Evolutionary conservation across 1,284 basidiomycete species (phyloP).

Genomic region (Fomitiporia mediterranea): DNA sequence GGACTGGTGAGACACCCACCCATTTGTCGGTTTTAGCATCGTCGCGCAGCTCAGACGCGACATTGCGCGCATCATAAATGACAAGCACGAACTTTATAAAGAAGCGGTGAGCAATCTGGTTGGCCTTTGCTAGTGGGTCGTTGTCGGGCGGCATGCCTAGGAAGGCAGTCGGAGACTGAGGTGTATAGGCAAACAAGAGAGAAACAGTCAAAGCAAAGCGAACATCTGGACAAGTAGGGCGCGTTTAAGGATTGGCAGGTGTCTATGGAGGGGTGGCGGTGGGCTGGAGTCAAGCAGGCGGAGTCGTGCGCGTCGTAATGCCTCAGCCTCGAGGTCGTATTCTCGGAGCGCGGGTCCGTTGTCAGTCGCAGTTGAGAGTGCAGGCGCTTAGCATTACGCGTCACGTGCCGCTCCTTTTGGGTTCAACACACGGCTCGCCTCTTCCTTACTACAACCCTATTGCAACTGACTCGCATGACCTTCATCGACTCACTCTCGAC

Average conservation of each 20-base stretch:
- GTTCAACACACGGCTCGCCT: too few relatives aligned
- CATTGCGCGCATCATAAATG: conserved; percentile 63
- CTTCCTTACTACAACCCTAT: too few relatives aligned
- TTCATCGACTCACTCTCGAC: too few relatives aligned
- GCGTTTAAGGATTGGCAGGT: not conserved
- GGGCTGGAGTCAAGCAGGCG: not conserved
- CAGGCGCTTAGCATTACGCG: too few relatives aligned
- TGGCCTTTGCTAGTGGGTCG: conserved; percentile 44
- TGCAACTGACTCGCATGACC: too few relatives aligned
- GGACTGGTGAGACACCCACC: conserved; percentile 41
- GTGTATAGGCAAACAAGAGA: conserved; percentile 3
- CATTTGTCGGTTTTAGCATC: conserved; percentile 66
- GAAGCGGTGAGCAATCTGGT: conserved; percentile 77
- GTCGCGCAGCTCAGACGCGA: conserved; percentile 34
- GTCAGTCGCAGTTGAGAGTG: too few relatives aligned
- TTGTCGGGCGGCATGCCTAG: conserved; percentile 4
- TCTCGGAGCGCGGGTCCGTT: conserved; percentile 4
- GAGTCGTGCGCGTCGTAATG: conserved; percentile 5
- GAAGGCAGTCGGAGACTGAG: not conserved
- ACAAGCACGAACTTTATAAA: conserved; percentile 74
- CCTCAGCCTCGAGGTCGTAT: conserved; percentile 1
- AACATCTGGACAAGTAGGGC: conserved; percentile 6
- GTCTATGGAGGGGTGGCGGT: not conserved
- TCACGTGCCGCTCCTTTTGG: too few relatives aligned
- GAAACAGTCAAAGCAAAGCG: not conserved